Percentiles rank a stretch among this genome's conserved stretches.
These are phyloP conservation scores for Phtheirospermum japonicum DNA, from an alignment of 257 asterid genomes.

Conservation along the genomic window DNA sequence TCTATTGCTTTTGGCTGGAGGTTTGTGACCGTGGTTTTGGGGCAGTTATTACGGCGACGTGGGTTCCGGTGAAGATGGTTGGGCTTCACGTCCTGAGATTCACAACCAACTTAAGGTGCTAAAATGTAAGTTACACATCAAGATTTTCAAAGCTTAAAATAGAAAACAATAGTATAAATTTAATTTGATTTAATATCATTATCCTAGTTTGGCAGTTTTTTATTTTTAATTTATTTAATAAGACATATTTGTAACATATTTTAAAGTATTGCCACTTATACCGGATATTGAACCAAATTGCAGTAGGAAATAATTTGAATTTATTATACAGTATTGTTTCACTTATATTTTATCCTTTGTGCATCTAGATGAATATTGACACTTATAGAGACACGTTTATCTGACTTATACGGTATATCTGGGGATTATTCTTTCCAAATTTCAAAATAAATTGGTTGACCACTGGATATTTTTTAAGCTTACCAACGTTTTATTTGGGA, in stretches of 20 bases:
- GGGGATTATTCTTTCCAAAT: background rate
- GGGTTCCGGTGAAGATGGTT: too few relatives aligned
- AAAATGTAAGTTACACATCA: background rate
- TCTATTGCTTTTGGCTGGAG: too few relatives aligned
- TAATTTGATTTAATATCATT: background rate
- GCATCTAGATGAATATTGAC: constrained; percentile 18
- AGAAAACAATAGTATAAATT: too few relatives aligned
- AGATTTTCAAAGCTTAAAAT: background rate
- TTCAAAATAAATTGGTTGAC: constrained; percentile 9
- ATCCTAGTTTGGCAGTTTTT: background rate
- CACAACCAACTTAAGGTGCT: background rate
- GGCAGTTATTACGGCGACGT: too few relatives aligned
- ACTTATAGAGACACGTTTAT: constrained; percentile 14
- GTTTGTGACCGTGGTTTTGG: too few relatives aligned
- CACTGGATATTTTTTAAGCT: constrained; percentile 4
- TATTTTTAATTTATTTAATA: too few relatives aligned
- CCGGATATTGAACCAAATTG: constrained; percentile 1
- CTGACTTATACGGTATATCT: background rate
- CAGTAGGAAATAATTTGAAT: constrained; percentile 10
- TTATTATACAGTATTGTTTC: constrained; percentile 10
- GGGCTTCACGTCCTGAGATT: too few relatives aligned
- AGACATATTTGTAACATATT: too few relatives aligned
- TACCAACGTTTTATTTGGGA: background rate
- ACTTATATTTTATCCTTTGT: constrained; percentile 22
- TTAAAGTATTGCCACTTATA: background rate